Conservation (phyloP, 2,329 filamentous ascomycete species). For the Onygenales sp. region DNA sequence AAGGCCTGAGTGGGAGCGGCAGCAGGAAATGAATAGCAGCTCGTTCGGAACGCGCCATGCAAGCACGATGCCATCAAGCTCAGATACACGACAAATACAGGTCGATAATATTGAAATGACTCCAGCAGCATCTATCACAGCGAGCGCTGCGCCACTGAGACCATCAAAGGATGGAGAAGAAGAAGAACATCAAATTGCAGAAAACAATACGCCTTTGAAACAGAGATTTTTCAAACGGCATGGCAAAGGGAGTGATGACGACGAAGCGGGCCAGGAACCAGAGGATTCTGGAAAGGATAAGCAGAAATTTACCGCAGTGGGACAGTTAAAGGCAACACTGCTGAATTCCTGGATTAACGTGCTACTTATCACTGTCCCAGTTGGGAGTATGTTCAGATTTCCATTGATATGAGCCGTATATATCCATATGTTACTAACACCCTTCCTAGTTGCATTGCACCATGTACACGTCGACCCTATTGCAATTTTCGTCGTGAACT, state of each 20-base stretch:
- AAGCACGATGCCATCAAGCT: neutral
- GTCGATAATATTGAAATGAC: neutral
- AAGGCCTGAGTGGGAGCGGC: neutral
- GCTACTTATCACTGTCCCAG: slow-evolving; percentile 65
- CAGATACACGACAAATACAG: neutral
- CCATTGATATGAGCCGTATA: neutral
- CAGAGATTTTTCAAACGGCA: slow-evolving; percentile 7
- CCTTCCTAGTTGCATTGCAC: slow-evolving; percentile 50
- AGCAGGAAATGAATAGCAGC: neutral
- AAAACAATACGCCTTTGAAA: slow-evolving; percentile 3
- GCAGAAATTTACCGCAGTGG: slow-evolving; percentile 27
- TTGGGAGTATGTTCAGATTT: slow-evolving; percentile 45
- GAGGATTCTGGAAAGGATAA: slow-evolving; percentile 9
- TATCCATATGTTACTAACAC: neutral
- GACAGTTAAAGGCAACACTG: slow-evolving; percentile 54
- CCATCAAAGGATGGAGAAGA: neutral
- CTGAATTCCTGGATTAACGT: slow-evolving; percentile 83
- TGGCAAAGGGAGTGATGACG: slow-evolving; percentile 8
- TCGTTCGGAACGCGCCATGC: slow-evolving; percentile 4
- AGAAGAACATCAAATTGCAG: neutral
- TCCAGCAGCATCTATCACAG: neutral
- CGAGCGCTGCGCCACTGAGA: neutral
- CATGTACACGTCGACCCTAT: slow-evolving; percentile 52
- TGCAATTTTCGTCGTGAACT: slow-evolving; percentile 78
- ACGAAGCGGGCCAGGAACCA: neutral